These are phyloP conservation scores for Tuber aestivum DNA, from an alignment of 495 filamentous ascomycete genomes.

Conservation along the genomic window DNA sequence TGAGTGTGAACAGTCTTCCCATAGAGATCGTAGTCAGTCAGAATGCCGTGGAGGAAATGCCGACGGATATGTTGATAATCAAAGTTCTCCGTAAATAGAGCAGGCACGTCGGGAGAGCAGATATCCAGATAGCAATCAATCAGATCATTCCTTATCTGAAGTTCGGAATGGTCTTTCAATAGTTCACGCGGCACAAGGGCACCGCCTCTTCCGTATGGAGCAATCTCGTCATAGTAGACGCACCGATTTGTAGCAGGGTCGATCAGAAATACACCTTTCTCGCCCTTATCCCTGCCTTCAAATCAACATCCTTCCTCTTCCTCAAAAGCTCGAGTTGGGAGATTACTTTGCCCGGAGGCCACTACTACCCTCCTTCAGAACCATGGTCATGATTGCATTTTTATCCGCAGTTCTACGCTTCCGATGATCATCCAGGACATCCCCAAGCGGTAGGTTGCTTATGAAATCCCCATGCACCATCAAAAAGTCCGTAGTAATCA, in stretches of 20 bases:
- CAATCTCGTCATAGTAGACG: slow-evolving; percentile 83
- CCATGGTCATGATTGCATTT: slow-evolving; percentile 97
- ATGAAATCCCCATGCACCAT: slow-evolving; percentile 92
- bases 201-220: slow-evolving; percentile 42
- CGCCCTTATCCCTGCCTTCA: slow-evolving; percentile 50
- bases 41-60: slow-evolving; percentile 81
- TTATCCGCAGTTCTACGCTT: slow-evolving; percentile 76
- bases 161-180: slow-evolving; percentile 56
- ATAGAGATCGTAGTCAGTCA: slow-evolving; percentile 95
- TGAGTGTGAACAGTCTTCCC: slow-evolving; percentile 93
- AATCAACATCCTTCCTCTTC: slow-evolving; percentile 5
- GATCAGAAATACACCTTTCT: slow-evolving; percentile 77
- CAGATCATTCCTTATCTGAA: slow-evolving; percentile 78
- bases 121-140: slow-evolving; percentile 97
- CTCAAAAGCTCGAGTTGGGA: background rate
- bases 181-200: slow-evolving; percentile 62
- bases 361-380: slow-evolving; percentile 71
- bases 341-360: slow-evolving; percentile 62
- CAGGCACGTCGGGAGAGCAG: slow-evolving; percentile 90
- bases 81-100: slow-evolving; percentile 94
- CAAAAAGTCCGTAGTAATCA: slow-evolving; percentile 87
- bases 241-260: slow-evolving; percentile 75
- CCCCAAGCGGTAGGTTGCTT: slow-evolving; percentile 77
- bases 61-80: slow-evolving; percentile 85
- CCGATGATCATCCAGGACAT: slow-evolving; percentile 69